These are phyloP conservation scores for Calonectria pseudoreteaudii DNA, from an alignment of 2,329 filamentous ascomycete genomes.

Conservation along the genomic window DNA sequence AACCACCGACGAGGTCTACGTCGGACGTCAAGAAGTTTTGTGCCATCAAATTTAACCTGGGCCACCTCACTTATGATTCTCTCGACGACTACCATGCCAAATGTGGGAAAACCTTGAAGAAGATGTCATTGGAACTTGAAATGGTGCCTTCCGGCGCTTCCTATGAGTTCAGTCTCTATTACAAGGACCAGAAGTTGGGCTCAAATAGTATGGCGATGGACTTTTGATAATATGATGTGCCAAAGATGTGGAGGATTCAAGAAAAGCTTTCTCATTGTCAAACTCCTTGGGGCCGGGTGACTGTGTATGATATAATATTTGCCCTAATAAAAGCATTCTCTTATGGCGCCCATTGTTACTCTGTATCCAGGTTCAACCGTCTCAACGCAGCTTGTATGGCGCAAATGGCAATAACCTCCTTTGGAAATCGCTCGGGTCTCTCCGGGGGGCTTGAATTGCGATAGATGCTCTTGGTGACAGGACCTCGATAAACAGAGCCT, in stretches of 20 bases:
- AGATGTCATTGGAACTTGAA: neutral
- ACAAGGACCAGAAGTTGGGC: neutral
- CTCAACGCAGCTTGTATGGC: neutral
- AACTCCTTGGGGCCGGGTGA: neutral
- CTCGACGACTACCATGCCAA: neutral
- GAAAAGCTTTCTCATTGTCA: too few relatives aligned
- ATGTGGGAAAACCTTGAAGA: neutral
- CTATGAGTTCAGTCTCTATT: neutral
- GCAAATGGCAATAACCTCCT: neutral
- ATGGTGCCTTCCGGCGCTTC: neutral
- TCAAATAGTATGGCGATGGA: neutral
- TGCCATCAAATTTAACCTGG: neutral
- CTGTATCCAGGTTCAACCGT: neutral
- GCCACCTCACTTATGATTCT: neutral
- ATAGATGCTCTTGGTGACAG: neutral
- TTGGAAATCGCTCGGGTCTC: neutral
- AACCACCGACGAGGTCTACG: neutral
- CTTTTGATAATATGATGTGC: neutral
- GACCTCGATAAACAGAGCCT: neutral
- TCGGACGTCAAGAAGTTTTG: neutral
- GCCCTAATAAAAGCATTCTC: neutral
- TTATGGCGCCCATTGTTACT: neutral
- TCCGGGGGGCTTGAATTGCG: too few relatives aligned
- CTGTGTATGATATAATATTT: neutral
- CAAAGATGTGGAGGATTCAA: neutral